phyloP scores from a whole-genome alignment of 768 basidiomycete genomes.

The Hericium alpestre region DNA sequence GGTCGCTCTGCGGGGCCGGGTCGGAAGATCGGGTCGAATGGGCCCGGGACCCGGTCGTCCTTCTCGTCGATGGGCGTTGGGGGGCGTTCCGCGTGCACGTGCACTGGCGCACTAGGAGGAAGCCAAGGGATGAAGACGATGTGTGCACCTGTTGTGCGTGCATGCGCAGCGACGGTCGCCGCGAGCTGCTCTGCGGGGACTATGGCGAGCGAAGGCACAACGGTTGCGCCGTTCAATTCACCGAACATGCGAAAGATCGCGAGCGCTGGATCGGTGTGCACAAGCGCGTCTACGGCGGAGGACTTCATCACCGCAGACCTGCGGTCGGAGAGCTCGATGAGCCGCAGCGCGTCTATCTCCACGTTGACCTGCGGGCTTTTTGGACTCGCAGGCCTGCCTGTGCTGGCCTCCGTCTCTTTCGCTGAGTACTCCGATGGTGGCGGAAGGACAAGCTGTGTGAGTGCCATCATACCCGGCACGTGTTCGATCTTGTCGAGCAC shows the following conservation, averaged over 20 bases:
- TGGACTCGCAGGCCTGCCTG: not conserved
- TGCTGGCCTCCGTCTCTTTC: conserved; percentile 1
- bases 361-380: conserved; percentile 20
- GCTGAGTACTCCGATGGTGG: conserved; percentile 10
- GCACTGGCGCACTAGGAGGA: conserved; percentile 24
- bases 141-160: conserved; percentile 46
- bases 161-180: conserved; percentile 58
- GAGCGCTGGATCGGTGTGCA: conserved; percentile 63
- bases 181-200: conserved; percentile 72
- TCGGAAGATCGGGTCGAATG: conserved; percentile 64
- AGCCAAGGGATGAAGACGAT: conserved; percentile 82
- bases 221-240: conserved; percentile 54
- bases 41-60: conserved; percentile 16
- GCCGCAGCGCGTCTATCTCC: conserved; percentile 64
- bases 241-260: conserved; percentile 71
- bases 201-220: conserved; percentile 58
- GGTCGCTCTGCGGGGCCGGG: conserved; percentile 26
- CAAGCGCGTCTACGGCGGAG: conserved; percentile 53
- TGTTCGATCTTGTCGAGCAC: conserved; percentile 88
- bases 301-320: conserved; percentile 56
- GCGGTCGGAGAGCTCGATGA: conserved; percentile 73
- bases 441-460: conserved; percentile 71
- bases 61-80: not conserved
- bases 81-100: conserved; percentile 10
- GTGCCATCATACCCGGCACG: conserved; percentile 79